A percentile compares a stretch with the other conserved stretches of the same genome.
These are phyloP conservation scores for Fraxinus baroniana DNA, from an alignment of 305 asterid genomes.

Conservation along the genomic window DNA sequence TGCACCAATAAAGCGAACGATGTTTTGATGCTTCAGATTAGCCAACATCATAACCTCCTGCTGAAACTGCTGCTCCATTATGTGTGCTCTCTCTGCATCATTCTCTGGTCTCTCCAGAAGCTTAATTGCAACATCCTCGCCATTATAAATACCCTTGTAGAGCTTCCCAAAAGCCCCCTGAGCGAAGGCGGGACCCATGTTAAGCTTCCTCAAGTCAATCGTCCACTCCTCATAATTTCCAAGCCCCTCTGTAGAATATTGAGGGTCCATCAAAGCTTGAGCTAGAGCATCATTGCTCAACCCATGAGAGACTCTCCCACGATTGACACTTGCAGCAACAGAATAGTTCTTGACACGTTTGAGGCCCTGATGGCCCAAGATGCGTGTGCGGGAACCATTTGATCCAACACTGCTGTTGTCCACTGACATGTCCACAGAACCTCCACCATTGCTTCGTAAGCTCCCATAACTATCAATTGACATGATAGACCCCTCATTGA, in stretches of 20 bases:
- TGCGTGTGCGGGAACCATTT: conserved; percentile 82
- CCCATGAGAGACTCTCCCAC: conserved; percentile 67
- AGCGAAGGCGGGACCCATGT: conserved; percentile 97
- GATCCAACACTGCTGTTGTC: conserved; percentile 96
- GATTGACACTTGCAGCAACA: conserved; percentile 76
- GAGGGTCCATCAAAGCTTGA: conserved; percentile 84
- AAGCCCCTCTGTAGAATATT: conserved; percentile 85
- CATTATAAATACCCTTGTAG: conserved; percentile 82
- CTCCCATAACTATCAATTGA: conserved; percentile 88
- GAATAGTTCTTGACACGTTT: conserved; percentile 80
- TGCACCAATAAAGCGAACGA: conserved; percentile 89
- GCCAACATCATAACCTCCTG: conserved; percentile 99
- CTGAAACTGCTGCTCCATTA: conserved; percentile 97
- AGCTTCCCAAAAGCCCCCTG: conserved; percentile 98
- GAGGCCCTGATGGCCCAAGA: conserved; percentile 88
- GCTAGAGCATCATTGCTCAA: conserved; percentile 90
- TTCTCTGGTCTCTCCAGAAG: conserved; percentile 92
- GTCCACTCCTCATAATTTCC: conserved; percentile 91
- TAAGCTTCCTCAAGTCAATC: conserved; percentile 83
- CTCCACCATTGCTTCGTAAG: conserved; percentile 94
- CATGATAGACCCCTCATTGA: conserved; percentile 59
- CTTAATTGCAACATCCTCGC: conserved; percentile 94
- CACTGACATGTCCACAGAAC: conserved; percentile 80
- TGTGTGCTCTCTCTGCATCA: conserved; percentile 70
- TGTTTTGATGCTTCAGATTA: conserved; percentile 79